Evolutionary conservation across 2,329 filamentous ascomycete species (phyloP).

Genomic region (Verticillium zaregamsianum): DNA sequence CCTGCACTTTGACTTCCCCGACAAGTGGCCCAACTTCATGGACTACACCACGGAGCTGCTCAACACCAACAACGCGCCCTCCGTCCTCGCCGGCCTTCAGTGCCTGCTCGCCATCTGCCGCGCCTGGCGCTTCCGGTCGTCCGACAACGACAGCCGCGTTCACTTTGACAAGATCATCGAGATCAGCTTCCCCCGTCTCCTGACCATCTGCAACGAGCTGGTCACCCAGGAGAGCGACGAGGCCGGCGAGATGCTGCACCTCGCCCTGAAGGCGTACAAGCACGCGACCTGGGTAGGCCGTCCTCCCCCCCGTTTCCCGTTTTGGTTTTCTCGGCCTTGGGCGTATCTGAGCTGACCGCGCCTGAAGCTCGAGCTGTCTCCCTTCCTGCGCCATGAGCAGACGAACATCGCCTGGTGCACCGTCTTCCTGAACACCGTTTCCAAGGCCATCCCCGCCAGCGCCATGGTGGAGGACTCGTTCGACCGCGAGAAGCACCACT

Average conservation of each 20-base stretch:
- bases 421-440: slow-evolving; percentile 85
- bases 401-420: slow-evolving; percentile 95
- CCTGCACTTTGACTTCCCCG: slow-evolving; percentile 90
- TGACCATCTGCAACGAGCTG: slow-evolving; percentile 82
- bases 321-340: neutral
- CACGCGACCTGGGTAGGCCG: slow-evolving; percentile 82
- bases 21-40: slow-evolving; percentile 91
- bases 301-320: neutral
- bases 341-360: slow-evolving; percentile 21
- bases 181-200: slow-evolving; percentile 80
- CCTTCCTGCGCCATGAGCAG: slow-evolving; percentile 71
- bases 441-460: slow-evolving; percentile 74
- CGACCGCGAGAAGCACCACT: slow-evolving; percentile 90
- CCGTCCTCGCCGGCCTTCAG: slow-evolving; percentile 89
- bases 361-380: slow-evolving; percentile 71
- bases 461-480: slow-evolving; percentile 74
- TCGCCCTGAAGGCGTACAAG: slow-evolving; percentile 95
- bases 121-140: slow-evolving; percentile 87
- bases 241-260: slow-evolving; percentile 93
- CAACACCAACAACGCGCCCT: slow-evolving; percentile 77
- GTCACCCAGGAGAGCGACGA: slow-evolving; percentile 90
- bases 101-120: slow-evolving; percentile 93
- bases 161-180: slow-evolving; percentile 96
- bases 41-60: slow-evolving; percentile 87
- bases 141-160: slow-evolving; percentile 68